These are phyloP conservation scores for Sporothrix mexicana DNA, from an alignment of 2,329 filamentous ascomycete species.

Conservation along the genomic window DNA sequence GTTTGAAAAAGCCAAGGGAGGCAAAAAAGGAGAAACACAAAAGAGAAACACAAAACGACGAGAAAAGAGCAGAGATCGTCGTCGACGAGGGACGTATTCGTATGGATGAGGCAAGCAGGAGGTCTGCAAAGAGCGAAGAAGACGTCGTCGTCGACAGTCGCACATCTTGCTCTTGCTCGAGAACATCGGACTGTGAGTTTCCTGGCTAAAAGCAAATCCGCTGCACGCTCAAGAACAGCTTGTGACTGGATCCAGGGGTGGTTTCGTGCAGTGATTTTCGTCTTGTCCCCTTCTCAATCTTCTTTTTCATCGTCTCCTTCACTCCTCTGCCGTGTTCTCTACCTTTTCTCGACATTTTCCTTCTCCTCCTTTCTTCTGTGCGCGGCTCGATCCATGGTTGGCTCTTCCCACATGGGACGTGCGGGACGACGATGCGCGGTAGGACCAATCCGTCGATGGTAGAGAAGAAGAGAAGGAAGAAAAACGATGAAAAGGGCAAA, in stretches of 20 bases:
- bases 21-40: background rate
- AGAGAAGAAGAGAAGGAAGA: background rate
- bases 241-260: slow-evolving; percentile 13
- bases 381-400: background rate
- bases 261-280: background rate
- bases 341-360: too few species aligned
- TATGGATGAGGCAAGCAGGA: background rate
- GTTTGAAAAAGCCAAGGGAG: background rate
- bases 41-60: slow-evolving; percentile 6
- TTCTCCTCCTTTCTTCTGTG: background rate
- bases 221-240: slow-evolving; percentile 9
- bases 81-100: background rate
- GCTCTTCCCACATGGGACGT: background rate
- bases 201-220: slow-evolving; percentile 13
- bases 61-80: background rate
- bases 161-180: background rate
- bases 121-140: too few species aligned
- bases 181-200: background rate
- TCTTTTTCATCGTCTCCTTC: background rate
- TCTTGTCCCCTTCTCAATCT: background rate
- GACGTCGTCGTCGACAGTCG: too few species aligned
- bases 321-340: slow-evolving; percentile 2
- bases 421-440: slow-evolving; percentile 25
- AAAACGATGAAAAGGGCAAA: background rate
- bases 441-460: slow-evolving; percentile 2